Percentiles rank a stretch among this genome's conserved stretches.
Evolutionary conservation across 768 basidiomycete genomes (phyloP).

Genomic region (Gloeopeniophorella convolvens): DNA sequence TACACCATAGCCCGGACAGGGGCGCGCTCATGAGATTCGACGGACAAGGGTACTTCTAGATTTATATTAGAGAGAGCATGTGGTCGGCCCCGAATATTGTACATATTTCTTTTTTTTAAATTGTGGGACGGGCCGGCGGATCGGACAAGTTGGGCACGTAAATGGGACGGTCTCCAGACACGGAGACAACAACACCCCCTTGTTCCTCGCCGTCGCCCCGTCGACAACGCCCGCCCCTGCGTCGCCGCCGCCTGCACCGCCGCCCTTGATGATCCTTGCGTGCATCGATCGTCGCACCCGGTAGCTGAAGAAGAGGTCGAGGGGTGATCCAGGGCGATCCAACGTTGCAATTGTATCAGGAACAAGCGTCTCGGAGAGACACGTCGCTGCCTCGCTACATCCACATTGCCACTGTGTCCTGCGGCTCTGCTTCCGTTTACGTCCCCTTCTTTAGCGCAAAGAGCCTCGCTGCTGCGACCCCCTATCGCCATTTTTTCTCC

Average conservation of each 20-base stretch:
- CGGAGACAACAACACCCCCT: too few relatives aligned
- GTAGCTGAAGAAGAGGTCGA: too few relatives aligned
- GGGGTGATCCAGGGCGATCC: too few relatives aligned
- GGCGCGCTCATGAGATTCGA: constrained; percentile 7
- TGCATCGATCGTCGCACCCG: too few relatives aligned
- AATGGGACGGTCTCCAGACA: too few relatives aligned
- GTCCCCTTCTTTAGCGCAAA: constrained; percentile 14
- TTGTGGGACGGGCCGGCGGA: too few relatives aligned
- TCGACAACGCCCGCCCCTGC: too few relatives aligned
- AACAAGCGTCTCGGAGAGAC: constrained; percentile 5
- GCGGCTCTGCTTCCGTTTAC: constrained; percentile 14
- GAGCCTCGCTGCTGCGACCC: constrained; percentile 15
- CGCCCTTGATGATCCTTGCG: too few relatives aligned
- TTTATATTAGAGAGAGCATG: constrained; percentile 14
- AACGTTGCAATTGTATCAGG: neutral
- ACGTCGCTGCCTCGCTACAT: constrained; percentile 17
- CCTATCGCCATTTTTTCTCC: constrained; percentile 13
- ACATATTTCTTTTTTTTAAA: too few relatives aligned
- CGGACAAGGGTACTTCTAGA: constrained; percentile 9
- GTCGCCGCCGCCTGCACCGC: too few relatives aligned
- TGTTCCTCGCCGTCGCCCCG: too few relatives aligned
- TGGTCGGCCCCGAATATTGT: neutral
- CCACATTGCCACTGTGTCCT: constrained; percentile 17
- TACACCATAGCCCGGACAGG: constrained; percentile 20
- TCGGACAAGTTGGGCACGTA: constrained; percentile 1